phyloP scores from a whole-genome alignment of 305 asterid genomes.

The Lippia alba region DNA sequence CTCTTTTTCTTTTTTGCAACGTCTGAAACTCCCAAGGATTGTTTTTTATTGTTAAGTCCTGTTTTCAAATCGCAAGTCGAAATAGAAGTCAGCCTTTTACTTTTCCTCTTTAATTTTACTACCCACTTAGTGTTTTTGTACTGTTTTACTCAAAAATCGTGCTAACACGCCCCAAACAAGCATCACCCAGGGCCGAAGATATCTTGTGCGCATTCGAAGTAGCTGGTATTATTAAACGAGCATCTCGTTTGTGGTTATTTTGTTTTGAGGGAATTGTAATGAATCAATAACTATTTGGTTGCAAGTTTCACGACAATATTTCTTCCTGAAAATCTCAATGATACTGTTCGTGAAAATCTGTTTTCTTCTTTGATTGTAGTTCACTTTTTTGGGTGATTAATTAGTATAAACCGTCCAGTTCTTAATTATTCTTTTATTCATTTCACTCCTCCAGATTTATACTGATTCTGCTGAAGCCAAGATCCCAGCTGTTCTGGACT shows the following conservation, averaged over 20 bases:
- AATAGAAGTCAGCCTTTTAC: no score
- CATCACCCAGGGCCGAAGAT: no score
- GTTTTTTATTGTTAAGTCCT: no score
- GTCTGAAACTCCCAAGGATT: no score
- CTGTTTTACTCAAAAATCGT: no score
- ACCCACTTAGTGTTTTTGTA: no score
- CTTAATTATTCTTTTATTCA: conserved; percentile 13
- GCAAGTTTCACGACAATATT: conserved; percentile 10
- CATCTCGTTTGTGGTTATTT: background rate
- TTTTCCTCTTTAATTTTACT: no score
- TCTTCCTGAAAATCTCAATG: conserved; percentile 11
- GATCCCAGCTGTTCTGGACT: conserved; percentile 92
- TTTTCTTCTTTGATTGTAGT: background rate
- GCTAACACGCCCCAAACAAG: no score
- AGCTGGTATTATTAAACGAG: no score
- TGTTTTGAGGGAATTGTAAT: conserved; percentile 3
- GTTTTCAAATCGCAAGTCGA: no score
- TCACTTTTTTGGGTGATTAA: conserved; percentile 29
- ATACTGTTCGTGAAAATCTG: conserved; percentile 13
- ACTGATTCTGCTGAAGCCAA: conserved; percentile 87
- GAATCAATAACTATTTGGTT: conserved; percentile 11
- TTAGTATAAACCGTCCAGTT: conserved; percentile 21
- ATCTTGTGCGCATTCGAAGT: no score
- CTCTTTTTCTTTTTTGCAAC: no score
- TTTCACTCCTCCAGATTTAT: conserved; percentile 61